Conservation (phyloP, 345 rosid genomes). For the Capsella bursapastoris region DNA sequence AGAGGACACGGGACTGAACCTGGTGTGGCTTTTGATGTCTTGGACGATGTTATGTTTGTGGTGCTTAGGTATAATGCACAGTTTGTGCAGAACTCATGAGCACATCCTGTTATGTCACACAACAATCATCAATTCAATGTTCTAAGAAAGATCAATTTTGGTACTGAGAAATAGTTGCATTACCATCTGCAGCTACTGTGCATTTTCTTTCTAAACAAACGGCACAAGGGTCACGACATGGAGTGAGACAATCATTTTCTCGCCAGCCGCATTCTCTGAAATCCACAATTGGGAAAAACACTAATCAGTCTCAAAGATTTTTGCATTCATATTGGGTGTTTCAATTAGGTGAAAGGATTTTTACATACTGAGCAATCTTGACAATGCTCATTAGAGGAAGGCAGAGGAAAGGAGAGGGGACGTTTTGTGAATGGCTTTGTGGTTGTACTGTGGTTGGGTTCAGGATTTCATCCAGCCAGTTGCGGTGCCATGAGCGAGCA, state of each 20-base stretch:
- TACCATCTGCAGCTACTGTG: slow-evolving; percentile 86
- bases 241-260: slow-evolving; percentile 50
- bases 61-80: slow-evolving; percentile 92
- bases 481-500: slow-evolving; percentile 90
- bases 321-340: background rate
- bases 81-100: slow-evolving; percentile 83
- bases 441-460: slow-evolving; percentile 51
- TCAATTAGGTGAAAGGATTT: slow-evolving; percentile 1
- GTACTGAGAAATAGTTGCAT: background rate
- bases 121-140: slow-evolving; percentile 8
- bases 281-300: background rate
- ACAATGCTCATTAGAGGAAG: slow-evolving; percentile 95
- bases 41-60: slow-evolving; percentile 55
- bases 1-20: slow-evolving; percentile 94
- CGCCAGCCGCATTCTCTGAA: slow-evolving; percentile 95
- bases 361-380: slow-evolving; percentile 80
- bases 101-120: slow-evolving; percentile 66
- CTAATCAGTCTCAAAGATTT: background rate
- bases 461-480: slow-evolving; percentile 79
- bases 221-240: slow-evolving; percentile 77
- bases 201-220: slow-evolving; percentile 91
- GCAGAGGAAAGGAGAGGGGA: slow-evolving; percentile 76
- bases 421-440: slow-evolving; percentile 41
- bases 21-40: slow-evolving; percentile 57
- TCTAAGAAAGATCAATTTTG: background rate